Conservation (phyloP, 208 protist genomes). For the Crithidia bombi region DNA sequence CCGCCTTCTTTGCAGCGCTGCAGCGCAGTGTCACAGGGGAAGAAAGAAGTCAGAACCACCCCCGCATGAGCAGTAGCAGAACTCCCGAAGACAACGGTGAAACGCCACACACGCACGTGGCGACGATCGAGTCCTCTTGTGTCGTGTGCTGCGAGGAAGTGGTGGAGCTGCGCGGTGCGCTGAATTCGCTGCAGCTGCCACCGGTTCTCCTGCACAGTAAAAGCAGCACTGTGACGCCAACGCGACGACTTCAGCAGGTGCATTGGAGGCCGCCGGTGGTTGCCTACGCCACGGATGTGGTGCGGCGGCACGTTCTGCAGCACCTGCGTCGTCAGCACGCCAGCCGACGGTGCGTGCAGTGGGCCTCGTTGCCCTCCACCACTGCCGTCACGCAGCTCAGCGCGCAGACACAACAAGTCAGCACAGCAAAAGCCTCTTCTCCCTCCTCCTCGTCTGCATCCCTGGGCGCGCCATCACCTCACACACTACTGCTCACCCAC, state of each 20-base stretch:
- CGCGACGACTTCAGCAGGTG: slow-evolving; percentile 5
- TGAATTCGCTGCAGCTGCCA: not conserved
- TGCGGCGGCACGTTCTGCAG: slow-evolving; percentile 21
- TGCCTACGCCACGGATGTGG: slow-evolving; percentile 17
- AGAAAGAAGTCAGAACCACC: not conserved
- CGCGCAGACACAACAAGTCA: not conserved
- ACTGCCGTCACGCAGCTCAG: slow-evolving; percentile 15
- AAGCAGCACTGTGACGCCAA: not conserved
- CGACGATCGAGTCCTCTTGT: too few species aligned
- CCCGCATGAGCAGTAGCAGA: not conserved
- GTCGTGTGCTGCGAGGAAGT: too few species aligned
- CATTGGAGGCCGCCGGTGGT: slow-evolving; percentile 18
- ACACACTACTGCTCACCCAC: not conserved
- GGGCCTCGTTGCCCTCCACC: slow-evolving; percentile 41
- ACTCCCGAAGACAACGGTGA: not conserved
- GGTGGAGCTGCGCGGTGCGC: too few species aligned
- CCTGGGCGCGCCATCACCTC: not conserved
- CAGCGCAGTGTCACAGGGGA: slow-evolving; percentile 12
- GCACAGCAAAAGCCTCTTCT: not conserved
- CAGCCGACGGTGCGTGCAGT: slow-evolving; percentile 44
- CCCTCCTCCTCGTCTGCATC: not conserved
- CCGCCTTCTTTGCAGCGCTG: slow-evolving; percentile 26
- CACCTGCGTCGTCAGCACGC: slow-evolving; percentile 16
- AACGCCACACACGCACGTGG: not conserved
- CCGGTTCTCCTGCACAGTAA: too few species aligned